These are phyloP conservation scores for Lepiota subincarnata DNA, from an alignment of 768 basidiomycete species.

Conservation along the genomic window DNA sequence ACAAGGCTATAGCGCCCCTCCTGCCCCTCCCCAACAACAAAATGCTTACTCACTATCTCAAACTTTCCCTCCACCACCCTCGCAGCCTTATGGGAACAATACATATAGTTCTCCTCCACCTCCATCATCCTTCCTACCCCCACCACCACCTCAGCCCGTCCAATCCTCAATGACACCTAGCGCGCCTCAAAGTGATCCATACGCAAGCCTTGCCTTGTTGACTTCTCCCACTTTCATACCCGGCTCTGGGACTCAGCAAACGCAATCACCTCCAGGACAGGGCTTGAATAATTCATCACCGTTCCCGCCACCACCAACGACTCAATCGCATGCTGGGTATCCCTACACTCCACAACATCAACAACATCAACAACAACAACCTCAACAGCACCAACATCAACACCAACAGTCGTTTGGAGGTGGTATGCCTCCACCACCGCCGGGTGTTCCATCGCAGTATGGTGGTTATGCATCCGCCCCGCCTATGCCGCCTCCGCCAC, in stretches of 20 bases:
- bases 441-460: constrained; percentile 10
- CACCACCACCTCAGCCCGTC: constrained; percentile 21
- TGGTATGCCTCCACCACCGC: constrained; percentile 18
- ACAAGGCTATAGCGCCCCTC: constrained; percentile 4
- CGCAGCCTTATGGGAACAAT: constrained; percentile 17
- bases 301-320: constrained; percentile 19
- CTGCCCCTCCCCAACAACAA: constrained; percentile 20
- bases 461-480: constrained; percentile 16
- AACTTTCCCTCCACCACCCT: constrained; percentile 30
- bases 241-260: constrained; percentile 6
- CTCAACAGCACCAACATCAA: not conserved
- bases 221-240: constrained; percentile 12
- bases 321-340: constrained; percentile 13
- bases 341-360: constrained; percentile 18
- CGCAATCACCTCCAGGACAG: constrained; percentile 7
- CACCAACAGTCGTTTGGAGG: constrained; percentile 18
- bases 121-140: constrained; percentile 9
- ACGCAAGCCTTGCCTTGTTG: constrained; percentile 34
- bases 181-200: constrained; percentile 30
- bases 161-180: constrained; percentile 18
- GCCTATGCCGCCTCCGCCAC: constrained; percentile 17
- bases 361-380: constrained; percentile 15
- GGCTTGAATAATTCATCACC: constrained; percentile 10
- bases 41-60: constrained; percentile 19
- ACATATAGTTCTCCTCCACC: constrained; percentile 9